Evolutionary conservation across 257 asterid genomes (phyloP), one percentile per base, ranked within the genome.

Genomic region (Henckelia pumila): DNA sequence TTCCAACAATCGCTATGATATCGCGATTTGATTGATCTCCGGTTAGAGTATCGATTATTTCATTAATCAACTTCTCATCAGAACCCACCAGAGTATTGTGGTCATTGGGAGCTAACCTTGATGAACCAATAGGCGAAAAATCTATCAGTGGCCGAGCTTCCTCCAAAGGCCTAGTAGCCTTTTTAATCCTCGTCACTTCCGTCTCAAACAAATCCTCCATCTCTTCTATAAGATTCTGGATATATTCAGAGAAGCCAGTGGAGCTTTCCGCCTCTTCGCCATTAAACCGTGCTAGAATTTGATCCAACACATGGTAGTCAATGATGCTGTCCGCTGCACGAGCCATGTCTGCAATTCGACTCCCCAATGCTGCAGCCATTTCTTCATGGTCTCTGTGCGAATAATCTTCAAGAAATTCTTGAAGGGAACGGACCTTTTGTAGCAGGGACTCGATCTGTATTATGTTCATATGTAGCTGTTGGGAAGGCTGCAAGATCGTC

Each of bases 1-100:
- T 66, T 13, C 71, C 71, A 16, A 52, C 28, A 4, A 66, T n/a
- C 1, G 71, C 61, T 21, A 53, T 66, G 19, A 30, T 37, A 9
- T 40, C 14, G 17, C 50, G 59, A 17, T 7, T 17, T 6, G 24
- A 6, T 53, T 21, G 22, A 8, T 53, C 1, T 53, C 16, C 14
- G 5, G 16, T 4, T 23, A 64, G n/a, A 5, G 23, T 33, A 9
- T 47, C 21, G 49, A 7, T 49, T 23, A 25, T 28, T 6, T 14
- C 30, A 4, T 5, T n/a, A n/a, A n/a, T 1, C 24, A 49, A 64
- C 21, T 37, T 25, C 8, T 50, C 14, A 19, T 5, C 30, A n/a
- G 29, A 64, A 2, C 69, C 60, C 8, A 64, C 33, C 35, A 26
- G 24, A 16, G 44, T 64, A 23, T 0, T 16, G n/a, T 40, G 24